Base-by-base conservation (phyloP, 2,329 filamentous ascomycete genomes). In the Colletotrichum simmondsii region DNA sequence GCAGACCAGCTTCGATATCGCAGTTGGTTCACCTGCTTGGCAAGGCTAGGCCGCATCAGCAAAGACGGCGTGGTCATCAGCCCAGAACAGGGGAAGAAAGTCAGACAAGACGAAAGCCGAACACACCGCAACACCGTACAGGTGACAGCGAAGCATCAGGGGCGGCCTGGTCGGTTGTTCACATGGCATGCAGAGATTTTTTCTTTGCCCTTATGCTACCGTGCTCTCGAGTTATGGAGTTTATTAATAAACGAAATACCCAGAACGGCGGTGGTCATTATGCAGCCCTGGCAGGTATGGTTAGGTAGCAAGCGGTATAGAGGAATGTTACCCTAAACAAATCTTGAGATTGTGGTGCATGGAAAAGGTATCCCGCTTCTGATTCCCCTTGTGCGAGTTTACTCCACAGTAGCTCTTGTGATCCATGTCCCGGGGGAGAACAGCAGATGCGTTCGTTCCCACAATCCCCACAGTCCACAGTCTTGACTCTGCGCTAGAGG, bases 401-500 rank as follows among this genome's bases (percentile, higher is more conserved):
- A 35, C 49, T 49, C 69, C 72, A 72, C 69, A 74, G 11, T 52
- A 69, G 72, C 65, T 74, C 60, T 71, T 61, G 61, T 72, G 70
- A 70, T 56, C 26, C 62, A 59, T 49, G 46, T 64, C 58, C 46
- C 37, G 53, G 22, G 57, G 42, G 42, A 19, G 19, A 22, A n/a
- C 42, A 22, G 53, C 28, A 37, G 63, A 32, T 28, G 26, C 60
- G n/a, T 49, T 61, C 59, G 59, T 64, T 57, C 28, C 59, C 67
- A 57, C 64, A 67, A 49, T 62, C 69, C 58, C 69, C 71, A 71
- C 61, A 71, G 37, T 72, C 72, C 71, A 71, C 61, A 71, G 37
- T 74, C 72, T 65, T 65, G 54, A 72, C 72, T 72, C 65, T 72
- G 60, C 64, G 64, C 60, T 65, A 68, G 65, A 54, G 54, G 24